Base-by-base conservation (phyloP, 345 rosid genomes). In the Carallia pectinifolia region DNA sequence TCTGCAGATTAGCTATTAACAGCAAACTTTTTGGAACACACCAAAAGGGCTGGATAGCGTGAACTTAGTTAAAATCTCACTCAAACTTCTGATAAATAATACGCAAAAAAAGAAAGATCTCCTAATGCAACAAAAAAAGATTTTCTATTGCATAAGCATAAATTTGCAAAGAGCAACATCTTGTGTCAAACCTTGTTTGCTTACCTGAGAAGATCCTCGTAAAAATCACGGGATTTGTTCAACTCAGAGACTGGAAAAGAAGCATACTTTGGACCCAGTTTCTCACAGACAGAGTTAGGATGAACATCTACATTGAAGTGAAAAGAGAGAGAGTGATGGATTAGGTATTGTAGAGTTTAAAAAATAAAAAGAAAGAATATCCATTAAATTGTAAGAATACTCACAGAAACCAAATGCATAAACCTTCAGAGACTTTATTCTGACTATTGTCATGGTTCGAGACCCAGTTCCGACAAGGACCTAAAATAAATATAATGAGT, bases 381-480 rank as follows among this genome's bases (percentile, higher is more conserved):
- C 50, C 53, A 76, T 55, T 29, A 31, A 79, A 73, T 76, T 71
- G 66, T 62, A 62, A 60, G n/a, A 74, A 58, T 39, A 89, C 98
- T 90, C 80, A 94, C 98, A 90, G 75, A 94, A 91, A 63, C 97
- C 97, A 82, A 87, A 91, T 7, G 93, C 96, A 88, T 91, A 91
- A 59, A 94, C 79, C 84, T 87, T 87, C 61, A 91, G 75, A 67
- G 96, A 87, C 68, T 90, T 94, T 67, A 91, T 80, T 86, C 72
- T 89, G 76, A 94, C 74, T 81, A 94, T 84, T 78, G 76, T 90
- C 93, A 90, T 86, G 47, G 89, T 89, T 88, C 87, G 83, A 44
- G 93, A 91, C 63, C 98, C 98, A 82, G 92, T 91, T 75, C 93
- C 97, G 73, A 94, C 96, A 86, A 94, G 98, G 69, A 91, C 89